Conservation (phyloP, 1,284 basidiomycete genomes). For the Trichosporon asahii region DNA sequence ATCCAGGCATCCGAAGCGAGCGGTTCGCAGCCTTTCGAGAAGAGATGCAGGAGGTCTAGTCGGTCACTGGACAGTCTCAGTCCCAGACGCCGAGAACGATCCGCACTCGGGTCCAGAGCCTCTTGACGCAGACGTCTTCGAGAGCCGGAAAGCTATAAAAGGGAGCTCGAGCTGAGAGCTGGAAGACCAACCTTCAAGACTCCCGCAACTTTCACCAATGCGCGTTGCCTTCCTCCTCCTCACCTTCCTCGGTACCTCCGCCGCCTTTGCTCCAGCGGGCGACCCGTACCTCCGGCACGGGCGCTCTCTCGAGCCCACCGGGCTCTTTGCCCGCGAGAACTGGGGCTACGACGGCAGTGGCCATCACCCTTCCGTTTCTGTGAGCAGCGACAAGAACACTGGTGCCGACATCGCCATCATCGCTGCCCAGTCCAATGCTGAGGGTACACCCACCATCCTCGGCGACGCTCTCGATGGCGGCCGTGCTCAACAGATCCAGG, state of each 20-base stretch:
- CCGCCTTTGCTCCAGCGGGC: slow-evolving; percentile 1
- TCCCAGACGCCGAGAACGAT: neutral
- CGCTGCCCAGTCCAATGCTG: neutral
- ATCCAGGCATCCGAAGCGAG: neutral
- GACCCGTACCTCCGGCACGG: neutral
- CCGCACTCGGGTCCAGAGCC: neutral
- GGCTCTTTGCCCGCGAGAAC: neutral
- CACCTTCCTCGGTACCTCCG: slow-evolving; percentile 5
- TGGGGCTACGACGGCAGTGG: neutral
- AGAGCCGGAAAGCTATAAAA: neutral
- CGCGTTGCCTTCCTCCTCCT: slow-evolving; percentile 5
- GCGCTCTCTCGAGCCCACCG: neutral
- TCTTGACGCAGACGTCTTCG: neutral
- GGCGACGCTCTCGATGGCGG: neutral
- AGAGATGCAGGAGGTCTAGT: neutral
- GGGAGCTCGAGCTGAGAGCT: neutral
- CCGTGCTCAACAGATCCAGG: neutral
- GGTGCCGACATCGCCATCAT: neutral
- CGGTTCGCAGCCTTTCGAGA: neutral
- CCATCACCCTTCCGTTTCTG: neutral
- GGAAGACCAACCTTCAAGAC: neutral
- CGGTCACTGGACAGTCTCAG: neutral
- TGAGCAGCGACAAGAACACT: neutral
- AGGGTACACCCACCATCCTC: neutral
- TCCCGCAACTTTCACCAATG: neutral